Base-by-base conservation (phyloP, 1,284 basidiomycete species). In the Ceratobasidium sp. region DNA sequence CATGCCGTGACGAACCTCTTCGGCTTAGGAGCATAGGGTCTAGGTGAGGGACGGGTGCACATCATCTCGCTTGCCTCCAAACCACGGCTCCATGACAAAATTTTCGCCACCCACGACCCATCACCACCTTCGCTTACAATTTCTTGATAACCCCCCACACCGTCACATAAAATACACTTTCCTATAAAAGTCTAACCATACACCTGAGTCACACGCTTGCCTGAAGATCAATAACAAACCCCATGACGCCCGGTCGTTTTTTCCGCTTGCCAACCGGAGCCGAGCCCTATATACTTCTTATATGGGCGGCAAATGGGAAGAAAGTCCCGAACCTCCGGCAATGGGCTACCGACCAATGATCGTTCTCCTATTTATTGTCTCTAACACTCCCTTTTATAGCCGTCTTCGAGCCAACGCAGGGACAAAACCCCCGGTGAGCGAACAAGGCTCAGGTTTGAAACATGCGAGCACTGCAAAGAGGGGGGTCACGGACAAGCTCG, bases 251-350 rank as follows among this genome's bases (percentile, higher is more conserved):
- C 48, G 15, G 15, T 6, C 48, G 5, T n/a, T 15, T 50, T 6
- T 20, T n/a, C 54, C 54, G 23, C 54, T 23, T 9, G 52, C 26
- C n/a, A 57, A 57, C 12, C 59, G 61, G 61, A 44, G 23, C 61
- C 61, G 61, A 64, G 40, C n/a, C n/a, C 33, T 33, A 20, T 20
- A 50, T 50, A 20, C 48, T 50, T 15, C 48, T 50, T 28, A 5
- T 33, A 44, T 64, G 61, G 61, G 61, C 61, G 61, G 61, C 42
- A 64, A 64, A 40, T 50, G 48, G 61, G 61, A 33, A 10, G 20
- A 44, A 12, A 38, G 6, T 9, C 3, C 61, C 42, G 42, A 64
- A 23, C 1, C 33, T 38, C 28, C 61, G 61, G 61, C 61, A 44
- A 64, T n/a, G 6, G 0, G 20, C 5, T 64, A 15, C 20, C 7